phyloP scores from a whole-genome alignment of 306 rosid species.

The Vicia faba region DNA sequence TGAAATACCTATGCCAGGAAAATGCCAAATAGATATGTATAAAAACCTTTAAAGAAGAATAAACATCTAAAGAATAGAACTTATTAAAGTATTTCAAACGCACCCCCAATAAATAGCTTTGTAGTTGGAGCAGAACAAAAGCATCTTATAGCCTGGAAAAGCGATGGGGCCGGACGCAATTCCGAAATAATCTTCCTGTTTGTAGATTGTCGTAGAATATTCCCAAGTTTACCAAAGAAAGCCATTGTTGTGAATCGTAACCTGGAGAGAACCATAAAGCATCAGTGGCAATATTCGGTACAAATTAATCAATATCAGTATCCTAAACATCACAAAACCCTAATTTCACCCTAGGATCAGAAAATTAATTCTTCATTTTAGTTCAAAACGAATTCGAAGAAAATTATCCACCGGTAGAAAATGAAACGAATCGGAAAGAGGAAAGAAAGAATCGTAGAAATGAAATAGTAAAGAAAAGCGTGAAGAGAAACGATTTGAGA shows the following conservation, averaged over 20 bases:
- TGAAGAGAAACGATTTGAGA: neutral
- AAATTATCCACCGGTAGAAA: too few species aligned
- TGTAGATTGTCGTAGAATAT: conserved; percentile 56
- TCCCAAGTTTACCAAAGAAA: conserved; percentile 79
- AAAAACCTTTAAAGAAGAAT: neutral
- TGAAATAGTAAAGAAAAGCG: too few species aligned
- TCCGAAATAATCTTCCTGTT: conserved; percentile 52
- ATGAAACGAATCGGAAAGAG: too few species aligned
- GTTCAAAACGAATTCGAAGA: too few species aligned
- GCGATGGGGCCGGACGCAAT: conserved; percentile 49
- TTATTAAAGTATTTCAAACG: neutral
- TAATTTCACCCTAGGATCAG: neutral
- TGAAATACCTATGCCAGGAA: conserved; percentile 62
- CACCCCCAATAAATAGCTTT: conserved; percentile 87
- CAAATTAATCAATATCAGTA: neutral
- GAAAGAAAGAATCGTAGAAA: too few species aligned
- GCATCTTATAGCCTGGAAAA: conserved; percentile 66
- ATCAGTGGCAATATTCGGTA: neutral
- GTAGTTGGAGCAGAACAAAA: conserved; percentile 61
- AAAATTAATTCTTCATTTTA: neutral
- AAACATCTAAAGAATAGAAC: conserved; percentile 5
- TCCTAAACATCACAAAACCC: neutral
- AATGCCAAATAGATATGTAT: neutral
- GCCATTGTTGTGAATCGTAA: conserved; percentile 64
- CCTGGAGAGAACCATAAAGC: neutral